Evolutionary conservation across 768 basidiomycete species (phyloP).

Genomic region (Ramaria sp.): DNA sequence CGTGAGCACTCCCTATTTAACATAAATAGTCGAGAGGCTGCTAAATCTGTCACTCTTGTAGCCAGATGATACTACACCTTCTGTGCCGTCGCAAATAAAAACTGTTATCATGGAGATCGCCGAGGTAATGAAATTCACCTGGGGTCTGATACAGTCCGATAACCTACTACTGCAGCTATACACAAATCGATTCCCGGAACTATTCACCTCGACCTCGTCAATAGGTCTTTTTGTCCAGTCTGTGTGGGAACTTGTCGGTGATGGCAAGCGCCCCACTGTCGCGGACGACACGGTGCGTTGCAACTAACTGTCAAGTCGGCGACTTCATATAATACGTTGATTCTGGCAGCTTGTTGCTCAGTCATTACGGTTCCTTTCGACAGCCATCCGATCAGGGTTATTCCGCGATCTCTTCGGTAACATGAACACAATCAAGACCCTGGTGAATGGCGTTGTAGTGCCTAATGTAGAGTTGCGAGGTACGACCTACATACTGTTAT

Average conservation of each 20-base stretch:
- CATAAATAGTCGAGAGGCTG: background rate
- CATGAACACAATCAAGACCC: slow-evolving; percentile 69
- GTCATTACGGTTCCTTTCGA: slow-evolving; percentile 83
- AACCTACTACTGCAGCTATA: slow-evolving; percentile 40
- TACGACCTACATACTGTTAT: slow-evolving; percentile 14
- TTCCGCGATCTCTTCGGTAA: slow-evolving; percentile 44
- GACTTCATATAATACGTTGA: background rate
- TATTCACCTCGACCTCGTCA: slow-evolving; percentile 49
- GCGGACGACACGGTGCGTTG: slow-evolving; percentile 59
- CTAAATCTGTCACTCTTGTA: slow-evolving; percentile 19
- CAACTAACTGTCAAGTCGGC: background rate
- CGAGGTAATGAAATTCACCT: slow-evolving; percentile 39
- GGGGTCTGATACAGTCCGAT: background rate
- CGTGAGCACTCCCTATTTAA: slow-evolving; percentile 30
- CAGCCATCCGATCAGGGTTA: slow-evolving; percentile 82
- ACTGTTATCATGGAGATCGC: slow-evolving; percentile 84
- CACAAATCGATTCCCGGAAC: slow-evolving; percentile 74
- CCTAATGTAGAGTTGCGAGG: slow-evolving; percentile 83
- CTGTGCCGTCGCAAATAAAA: slow-evolving; percentile 83
- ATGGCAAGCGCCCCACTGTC: slow-evolving; percentile 47
- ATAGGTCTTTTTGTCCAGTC: slow-evolving; percentile 70
- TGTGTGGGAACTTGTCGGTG: slow-evolving; percentile 83
- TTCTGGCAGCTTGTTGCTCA: slow-evolving; percentile 69
- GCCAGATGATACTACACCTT: slow-evolving; percentile 75
- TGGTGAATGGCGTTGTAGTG: slow-evolving; percentile 84